phyloP scores from a whole-genome alignment of 2,329 filamentous ascomycete species.

The Sarocladium strictum region DNA sequence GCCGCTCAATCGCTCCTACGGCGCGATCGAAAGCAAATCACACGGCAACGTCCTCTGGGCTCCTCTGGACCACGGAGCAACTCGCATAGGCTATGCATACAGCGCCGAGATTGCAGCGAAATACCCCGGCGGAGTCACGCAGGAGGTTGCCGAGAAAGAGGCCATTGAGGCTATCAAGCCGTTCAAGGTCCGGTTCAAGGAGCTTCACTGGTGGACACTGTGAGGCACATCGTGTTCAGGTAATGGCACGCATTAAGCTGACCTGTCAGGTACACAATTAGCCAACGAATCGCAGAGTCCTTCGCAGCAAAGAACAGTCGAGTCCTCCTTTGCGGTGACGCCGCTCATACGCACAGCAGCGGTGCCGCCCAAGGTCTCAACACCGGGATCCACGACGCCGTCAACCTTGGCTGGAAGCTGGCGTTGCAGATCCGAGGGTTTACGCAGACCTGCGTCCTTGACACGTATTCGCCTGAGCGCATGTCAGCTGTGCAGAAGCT shows the following conservation, averaged over 20 bases:
- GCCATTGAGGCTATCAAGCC: constrained; percentile 36
- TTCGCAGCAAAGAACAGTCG: constrained; percentile 35
- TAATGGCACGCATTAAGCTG: neutral
- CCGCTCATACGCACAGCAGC: constrained; percentile 41
- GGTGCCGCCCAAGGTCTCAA: constrained; percentile 37
- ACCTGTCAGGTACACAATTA: constrained; percentile 28
- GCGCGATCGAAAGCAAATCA: constrained; percentile 41
- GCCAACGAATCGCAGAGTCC: constrained; percentile 51
- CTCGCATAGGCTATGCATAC: constrained; percentile 47
- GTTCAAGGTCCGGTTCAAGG: constrained; percentile 33
- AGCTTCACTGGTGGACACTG: constrained; percentile 51
- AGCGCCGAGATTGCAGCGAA: constrained; percentile 33
- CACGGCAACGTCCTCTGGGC: constrained; percentile 52
- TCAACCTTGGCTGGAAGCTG: constrained; percentile 45
- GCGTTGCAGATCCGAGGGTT: constrained; percentile 21
- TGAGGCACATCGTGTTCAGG: constrained; percentile 26
- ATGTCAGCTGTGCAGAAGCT: constrained; percentile 28
- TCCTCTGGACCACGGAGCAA: constrained; percentile 44
- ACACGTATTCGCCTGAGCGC: constrained; percentile 34
- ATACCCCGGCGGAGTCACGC: constrained; percentile 26
- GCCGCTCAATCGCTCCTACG: constrained; percentile 26
- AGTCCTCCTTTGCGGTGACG: constrained; percentile 28
- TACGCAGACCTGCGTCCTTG: constrained; percentile 23
- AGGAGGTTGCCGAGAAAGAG: constrained; percentile 49
- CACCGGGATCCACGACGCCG: constrained; percentile 27